These are phyloP conservation scores for Macrocybe gigantea DNA, from an alignment of 768 basidiomycete genomes.

Conservation along the genomic window DNA sequence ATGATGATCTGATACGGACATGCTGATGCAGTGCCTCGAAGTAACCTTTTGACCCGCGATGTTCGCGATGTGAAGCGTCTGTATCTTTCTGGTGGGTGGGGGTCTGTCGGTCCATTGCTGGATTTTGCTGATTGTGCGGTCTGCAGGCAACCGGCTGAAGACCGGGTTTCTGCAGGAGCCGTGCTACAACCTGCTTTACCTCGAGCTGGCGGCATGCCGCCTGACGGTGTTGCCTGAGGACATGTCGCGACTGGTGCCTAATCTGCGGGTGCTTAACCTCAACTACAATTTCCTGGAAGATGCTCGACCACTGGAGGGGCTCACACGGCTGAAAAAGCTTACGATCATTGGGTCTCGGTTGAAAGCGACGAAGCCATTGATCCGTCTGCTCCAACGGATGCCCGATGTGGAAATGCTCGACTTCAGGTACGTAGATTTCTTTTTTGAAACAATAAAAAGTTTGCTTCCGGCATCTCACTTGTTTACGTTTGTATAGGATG, in stretches of 20 bases:
- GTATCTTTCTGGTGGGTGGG: slow-evolving; percentile 83
- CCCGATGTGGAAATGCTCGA: slow-evolving; percentile 85
- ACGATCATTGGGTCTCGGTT: slow-evolving; percentile 83
- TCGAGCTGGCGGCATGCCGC: slow-evolving; percentile 87
- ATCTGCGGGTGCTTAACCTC: slow-evolving; percentile 86
- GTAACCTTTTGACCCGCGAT: slow-evolving; percentile 53
- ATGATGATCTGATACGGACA: slow-evolving; percentile 15
- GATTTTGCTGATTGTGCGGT: slow-evolving; percentile 11
- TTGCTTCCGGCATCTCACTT: not conserved
- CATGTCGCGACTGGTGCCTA: slow-evolving; percentile 65
- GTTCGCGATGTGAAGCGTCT: slow-evolving; percentile 90
- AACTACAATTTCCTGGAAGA: slow-evolving; percentile 96
- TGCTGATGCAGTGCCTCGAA: slow-evolving; percentile 15
- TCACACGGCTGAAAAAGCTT: slow-evolving; percentile 74
- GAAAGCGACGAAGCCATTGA: slow-evolving; percentile 66
- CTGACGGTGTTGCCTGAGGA: slow-evolving; percentile 68
- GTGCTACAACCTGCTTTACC: slow-evolving; percentile 86
- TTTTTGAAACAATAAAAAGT: slow-evolving; percentile 6
- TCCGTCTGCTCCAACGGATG: slow-evolving; percentile 67
- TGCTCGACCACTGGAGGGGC: slow-evolving; percentile 56
- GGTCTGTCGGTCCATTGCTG: slow-evolving; percentile 6
- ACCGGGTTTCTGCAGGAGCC: slow-evolving; percentile 59
- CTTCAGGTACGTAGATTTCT: slow-evolving; percentile 52
- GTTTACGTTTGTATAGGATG: slow-evolving; percentile 45
- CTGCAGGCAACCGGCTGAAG: slow-evolving; percentile 67